These are phyloP conservation scores for Calonectria naviculata DNA, from an alignment of 2,329 filamentous ascomycete genomes.

Conservation along the genomic window DNA sequence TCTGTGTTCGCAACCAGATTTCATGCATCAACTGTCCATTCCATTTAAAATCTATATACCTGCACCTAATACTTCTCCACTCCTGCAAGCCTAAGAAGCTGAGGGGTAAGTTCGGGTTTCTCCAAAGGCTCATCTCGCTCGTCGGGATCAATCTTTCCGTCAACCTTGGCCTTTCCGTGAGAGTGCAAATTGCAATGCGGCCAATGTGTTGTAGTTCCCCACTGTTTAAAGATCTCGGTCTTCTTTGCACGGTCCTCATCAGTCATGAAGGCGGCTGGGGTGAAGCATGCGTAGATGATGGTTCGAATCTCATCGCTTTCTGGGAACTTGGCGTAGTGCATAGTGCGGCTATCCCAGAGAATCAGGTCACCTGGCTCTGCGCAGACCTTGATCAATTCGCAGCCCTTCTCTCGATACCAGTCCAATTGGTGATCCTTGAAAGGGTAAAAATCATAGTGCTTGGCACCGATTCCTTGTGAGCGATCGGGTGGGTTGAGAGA, in stretches of 20 bases:
- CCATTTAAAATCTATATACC: neutral
- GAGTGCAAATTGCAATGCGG: neutral
- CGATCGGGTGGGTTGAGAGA: neutral
- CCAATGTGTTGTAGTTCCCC: neutral
- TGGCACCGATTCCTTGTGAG: neutral
- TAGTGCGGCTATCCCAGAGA: neutral
- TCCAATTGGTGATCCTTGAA: neutral
- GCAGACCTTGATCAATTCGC: neutral
- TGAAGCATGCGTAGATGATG: neutral
- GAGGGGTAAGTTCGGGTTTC: neutral
- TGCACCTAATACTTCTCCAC: neutral
- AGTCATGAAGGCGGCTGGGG: neutral
- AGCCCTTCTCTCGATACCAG: neutral
- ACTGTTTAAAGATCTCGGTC: neutral
- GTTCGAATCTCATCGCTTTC: neutral
- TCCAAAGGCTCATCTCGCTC: neutral
- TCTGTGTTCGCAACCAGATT: no score
- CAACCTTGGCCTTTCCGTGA: neutral
- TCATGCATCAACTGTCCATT: neutral
- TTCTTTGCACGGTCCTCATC: neutral
- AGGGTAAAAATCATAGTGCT: neutral
- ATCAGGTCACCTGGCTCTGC: neutral
- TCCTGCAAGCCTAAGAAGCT: neutral
- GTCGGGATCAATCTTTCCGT: neutral
- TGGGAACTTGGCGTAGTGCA: neutral